Base-by-base conservation (phyloP, 2,329 filamentous ascomycete genomes). In the Neonectria punicea region DNA sequence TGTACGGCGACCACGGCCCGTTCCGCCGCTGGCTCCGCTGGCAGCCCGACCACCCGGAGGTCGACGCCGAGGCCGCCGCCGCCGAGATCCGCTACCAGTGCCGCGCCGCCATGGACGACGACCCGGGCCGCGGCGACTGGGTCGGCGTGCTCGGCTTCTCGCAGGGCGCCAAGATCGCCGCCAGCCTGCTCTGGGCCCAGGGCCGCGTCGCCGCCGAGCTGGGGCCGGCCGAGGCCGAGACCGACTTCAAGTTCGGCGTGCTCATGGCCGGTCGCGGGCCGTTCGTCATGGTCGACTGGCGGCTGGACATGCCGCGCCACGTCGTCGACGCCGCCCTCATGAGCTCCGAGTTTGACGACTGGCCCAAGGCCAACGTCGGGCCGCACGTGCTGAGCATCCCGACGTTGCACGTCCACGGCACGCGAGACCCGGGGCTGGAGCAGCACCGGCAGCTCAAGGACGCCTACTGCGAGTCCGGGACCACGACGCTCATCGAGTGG, bases 1-100 rank as follows among this genome's bases (percentile, higher is more conserved):
- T 92, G 5, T 94, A 92, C 76, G 85, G 84, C 49, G 84, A 88
- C 65, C 85, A 83, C 65, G 91, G 86, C 0, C 92, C 92, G 2
- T 94, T 92, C 76, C 82, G 82, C 68, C 80, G 84, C 64, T 86
- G 84, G 84, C 80, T 92, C 59, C 84, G 89, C 55, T 92, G 89
- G 88, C 78, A 87, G 39, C 83, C 84, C 3, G 82, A 87, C 20
- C 88, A 91, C 62, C 74, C 82, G 4, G 80, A 83, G 50, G 78
- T 87, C 30, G 86, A 89, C 63, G 81, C 85, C 65, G 70, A 74
- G 6, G 73, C 75, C 2, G 81, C 80, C 18, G 74, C 82, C 10
- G 75, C 75, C 43, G 78, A 80, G 65, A 81, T 85, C 58, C 77
- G 83, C 58, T 67, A 72, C 44, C 62, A 75, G n/a, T 76, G 85